phyloP scores from a whole-genome alignment of 257 asterid genomes.

The Cinchona pubescens region DNA sequence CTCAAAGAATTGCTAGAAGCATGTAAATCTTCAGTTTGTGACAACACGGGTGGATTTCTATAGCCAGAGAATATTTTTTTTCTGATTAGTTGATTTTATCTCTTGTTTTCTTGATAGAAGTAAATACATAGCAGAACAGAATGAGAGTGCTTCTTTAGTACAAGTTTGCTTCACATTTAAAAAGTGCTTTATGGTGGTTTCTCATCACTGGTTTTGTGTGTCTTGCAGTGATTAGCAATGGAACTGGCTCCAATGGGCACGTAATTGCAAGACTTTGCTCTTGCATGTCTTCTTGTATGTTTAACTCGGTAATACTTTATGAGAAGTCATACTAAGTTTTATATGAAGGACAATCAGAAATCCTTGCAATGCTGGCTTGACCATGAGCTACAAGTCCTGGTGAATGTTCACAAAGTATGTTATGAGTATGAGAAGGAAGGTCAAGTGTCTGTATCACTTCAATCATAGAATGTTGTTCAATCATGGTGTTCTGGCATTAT shows the following conservation, averaged over 20 bases:
- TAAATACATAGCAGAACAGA: not conserved
- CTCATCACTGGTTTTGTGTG: slow-evolving; percentile 18
- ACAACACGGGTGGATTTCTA: no score
- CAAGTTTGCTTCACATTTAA: not conserved
- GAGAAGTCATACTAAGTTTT: slow-evolving; percentile 14
- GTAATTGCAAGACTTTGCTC: slow-evolving; percentile 31
- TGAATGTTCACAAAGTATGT: no score
- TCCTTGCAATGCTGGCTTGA: slow-evolving; percentile 80
- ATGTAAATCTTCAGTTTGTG: slow-evolving; percentile 86
- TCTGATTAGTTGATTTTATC: not conserved
- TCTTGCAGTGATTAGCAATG: no score
- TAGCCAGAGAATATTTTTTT: slow-evolving; percentile 2
- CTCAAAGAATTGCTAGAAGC: slow-evolving; percentile 93
- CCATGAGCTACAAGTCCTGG: no score
- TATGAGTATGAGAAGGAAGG: no score
- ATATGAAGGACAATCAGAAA: slow-evolving; percentile 71
- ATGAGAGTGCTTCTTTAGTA: slow-evolving; percentile 1
- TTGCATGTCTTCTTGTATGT: slow-evolving; percentile 14
- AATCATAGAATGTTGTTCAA: no score
- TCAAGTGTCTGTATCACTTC: no score
- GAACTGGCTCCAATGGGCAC: slow-evolving; percentile 78
- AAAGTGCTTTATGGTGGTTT: not conserved
- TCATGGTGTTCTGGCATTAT: slow-evolving; percentile 5
- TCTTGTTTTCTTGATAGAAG: not conserved
- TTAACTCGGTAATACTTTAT: slow-evolving; percentile 8